Evolutionary conservation across 2,329 filamentous ascomycete genomes (phyloP).

Genomic region (Biscogniauxia mediterranea): DNA sequence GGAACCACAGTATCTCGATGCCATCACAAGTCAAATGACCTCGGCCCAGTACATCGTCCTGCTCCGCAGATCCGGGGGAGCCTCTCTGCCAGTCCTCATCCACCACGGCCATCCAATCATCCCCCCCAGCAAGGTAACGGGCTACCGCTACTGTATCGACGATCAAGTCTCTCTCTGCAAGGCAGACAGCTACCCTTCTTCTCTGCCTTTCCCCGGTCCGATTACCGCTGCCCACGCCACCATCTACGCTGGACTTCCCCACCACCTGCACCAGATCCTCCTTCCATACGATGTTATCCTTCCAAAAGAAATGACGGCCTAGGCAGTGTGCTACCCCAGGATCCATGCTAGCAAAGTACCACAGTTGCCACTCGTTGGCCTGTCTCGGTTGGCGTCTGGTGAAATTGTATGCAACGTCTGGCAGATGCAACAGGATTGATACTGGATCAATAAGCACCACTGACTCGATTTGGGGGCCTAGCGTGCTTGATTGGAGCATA

Average conservation of each 20-base stretch:
- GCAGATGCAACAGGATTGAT: constrained; percentile 64
- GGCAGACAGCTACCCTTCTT: constrained; percentile 50
- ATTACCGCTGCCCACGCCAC: constrained; percentile 9
- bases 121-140: constrained; percentile 50
- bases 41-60: constrained; percentile 9
- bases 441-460: constrained; percentile 59
- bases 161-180: constrained; percentile 63
- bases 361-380: constrained; percentile 70
- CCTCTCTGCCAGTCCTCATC: constrained; percentile 10
- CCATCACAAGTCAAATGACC: constrained; percentile 33
- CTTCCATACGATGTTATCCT: constrained; percentile 68
- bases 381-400: constrained; percentile 48
- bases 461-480: constrained; percentile 50
- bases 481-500: constrained; percentile 49
- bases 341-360: constrained; percentile 69
- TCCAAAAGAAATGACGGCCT: constrained; percentile 69
- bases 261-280: constrained; percentile 51
- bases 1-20: constrained; percentile 60
- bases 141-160: constrained; percentile 59
- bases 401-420: constrained; percentile 72
- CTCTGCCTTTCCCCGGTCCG: constrained; percentile 7
- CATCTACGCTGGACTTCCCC: constrained; percentile 7
- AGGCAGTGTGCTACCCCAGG: constrained; percentile 64
- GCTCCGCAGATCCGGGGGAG: constrained; percentile 30
- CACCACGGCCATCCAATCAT: constrained; percentile 27